A percentile compares a stretch with the other conserved stretches of the same genome.
phyloP scores from a whole-genome alignment of 2,329 filamentous ascomycete genomes.

The Diaporthe citri region DNA sequence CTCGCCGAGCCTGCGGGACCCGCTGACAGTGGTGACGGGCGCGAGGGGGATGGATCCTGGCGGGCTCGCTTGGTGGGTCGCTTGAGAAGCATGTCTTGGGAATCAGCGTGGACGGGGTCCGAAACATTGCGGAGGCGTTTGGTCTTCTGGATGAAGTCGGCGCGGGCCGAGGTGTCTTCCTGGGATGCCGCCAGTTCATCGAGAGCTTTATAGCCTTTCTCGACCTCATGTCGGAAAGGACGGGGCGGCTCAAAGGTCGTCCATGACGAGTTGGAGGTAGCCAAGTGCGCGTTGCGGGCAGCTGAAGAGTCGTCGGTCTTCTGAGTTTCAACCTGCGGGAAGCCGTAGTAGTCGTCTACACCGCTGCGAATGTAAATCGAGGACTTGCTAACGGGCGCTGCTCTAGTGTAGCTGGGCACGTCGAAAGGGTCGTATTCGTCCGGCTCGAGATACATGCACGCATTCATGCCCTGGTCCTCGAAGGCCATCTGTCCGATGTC shows the following conservation, averaged over 20 bases:
- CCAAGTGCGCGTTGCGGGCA: too few relatives aligned
- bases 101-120: background rate
- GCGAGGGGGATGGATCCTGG: background rate
- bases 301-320: accelerated
- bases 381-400: background rate
- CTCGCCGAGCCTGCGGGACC: background rate
- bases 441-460: constrained; percentile 14
- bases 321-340: background rate
- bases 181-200: background rate
- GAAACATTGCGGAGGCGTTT: background rate
- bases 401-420: background rate
- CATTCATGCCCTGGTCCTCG: background rate
- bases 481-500: constrained; percentile 1
- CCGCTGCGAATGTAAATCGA: background rate
- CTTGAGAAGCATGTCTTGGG: background rate
- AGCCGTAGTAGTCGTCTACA: background rate
- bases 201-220: background rate
- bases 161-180: background rate
- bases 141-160: background rate
- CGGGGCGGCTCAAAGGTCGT: background rate
- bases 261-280: accelerated
- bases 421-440: background rate
- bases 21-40: background rate
- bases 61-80: background rate
- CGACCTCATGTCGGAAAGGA: background rate